Conservation (phyloP, 495 filamentous ascomycete genomes). For the Neurospora sp. region DNA sequence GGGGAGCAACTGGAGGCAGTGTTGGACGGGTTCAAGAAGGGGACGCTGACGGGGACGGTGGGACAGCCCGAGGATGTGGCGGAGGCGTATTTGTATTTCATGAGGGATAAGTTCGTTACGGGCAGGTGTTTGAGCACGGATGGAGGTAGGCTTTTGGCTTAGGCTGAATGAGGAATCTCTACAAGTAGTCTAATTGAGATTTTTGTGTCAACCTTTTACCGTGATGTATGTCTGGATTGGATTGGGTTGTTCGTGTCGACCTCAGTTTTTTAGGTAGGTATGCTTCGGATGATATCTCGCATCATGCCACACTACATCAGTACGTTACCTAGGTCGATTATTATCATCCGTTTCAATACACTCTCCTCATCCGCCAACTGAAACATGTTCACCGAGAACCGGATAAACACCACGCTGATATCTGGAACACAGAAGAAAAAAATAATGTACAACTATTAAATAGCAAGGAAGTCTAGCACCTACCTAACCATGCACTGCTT, state of each 20-base stretch:
- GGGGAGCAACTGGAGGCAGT: slow-evolving; percentile 14
- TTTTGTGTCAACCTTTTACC: no score
- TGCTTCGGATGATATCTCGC: no score
- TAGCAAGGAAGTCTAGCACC: background rate
- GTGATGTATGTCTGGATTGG: no score
- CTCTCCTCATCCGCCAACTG: no score
- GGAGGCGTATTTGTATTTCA: slow-evolving; percentile 52
- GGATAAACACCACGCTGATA: background rate
- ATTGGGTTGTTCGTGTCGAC: no score
- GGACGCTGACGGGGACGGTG: slow-evolving; percentile 31
- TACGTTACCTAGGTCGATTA: no score
- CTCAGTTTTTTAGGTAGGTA: no score
- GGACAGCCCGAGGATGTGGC: slow-evolving; percentile 47
- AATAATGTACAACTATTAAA: background rate
- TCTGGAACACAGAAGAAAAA: background rate
- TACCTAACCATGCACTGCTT: background rate
- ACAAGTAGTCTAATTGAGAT: no score
- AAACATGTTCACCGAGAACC: no score
- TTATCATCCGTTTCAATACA: no score
- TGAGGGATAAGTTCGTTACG: slow-evolving; percentile 37
- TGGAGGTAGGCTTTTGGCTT: slow-evolving; percentile 4
- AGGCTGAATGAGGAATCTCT: no score
- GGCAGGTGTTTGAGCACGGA: slow-evolving; percentile 6
- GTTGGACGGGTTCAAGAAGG: slow-evolving; percentile 16
- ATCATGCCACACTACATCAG: no score